Evolutionary conservation across 306 rosid species (phyloP), one percentile per base, ranked within the genome.

Genomic region (Cucumis melo): DNA sequence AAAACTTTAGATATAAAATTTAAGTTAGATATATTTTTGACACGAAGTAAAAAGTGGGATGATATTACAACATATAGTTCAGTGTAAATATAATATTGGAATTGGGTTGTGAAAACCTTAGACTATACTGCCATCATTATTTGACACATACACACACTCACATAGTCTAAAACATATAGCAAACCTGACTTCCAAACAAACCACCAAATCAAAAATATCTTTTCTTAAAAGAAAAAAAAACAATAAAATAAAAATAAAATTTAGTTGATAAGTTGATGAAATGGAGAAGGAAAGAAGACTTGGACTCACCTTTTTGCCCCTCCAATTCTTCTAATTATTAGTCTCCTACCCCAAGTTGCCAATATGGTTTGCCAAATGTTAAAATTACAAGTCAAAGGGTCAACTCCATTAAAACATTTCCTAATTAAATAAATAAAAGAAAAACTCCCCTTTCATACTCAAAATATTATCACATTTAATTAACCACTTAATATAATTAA

Each of bases 171-270:
- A 67, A 41, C 55, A 41, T 6, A 42, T 6, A 44, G 27, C 74
- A 44, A 68, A 68, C 56, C 74, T 68, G 74, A 21, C 56, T 68
- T 68, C 36, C 74, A 68, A 68, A 68, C 36, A 12, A 68, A 66
- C 7, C 5, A 66, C 29, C 51, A 66, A 39, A 66, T 39, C 8
- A 65, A 64, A 38, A 10, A 60, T 13, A 27, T 60, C 10, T 39
- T 38, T 38, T 38, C 2, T 32, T 32, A 32, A 38, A 36, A 6
- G 4, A 5, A 36, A 5, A 36, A 36, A 38, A 19, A 8, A 63
- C 3, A 9, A 3, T 0, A 10, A n/a, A 11, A 67, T 20, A 4
- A 42, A 12, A 19, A 21, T 4, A 9, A 66, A 44, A 10, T n/a
- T 4, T 36, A 5, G 9, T 24, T 63, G 53, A 66, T 66, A 38